Evolutionary conservation across 2,329 filamentous ascomycete species (phyloP).

Genomic region (Diaporthe helianthi): DNA sequence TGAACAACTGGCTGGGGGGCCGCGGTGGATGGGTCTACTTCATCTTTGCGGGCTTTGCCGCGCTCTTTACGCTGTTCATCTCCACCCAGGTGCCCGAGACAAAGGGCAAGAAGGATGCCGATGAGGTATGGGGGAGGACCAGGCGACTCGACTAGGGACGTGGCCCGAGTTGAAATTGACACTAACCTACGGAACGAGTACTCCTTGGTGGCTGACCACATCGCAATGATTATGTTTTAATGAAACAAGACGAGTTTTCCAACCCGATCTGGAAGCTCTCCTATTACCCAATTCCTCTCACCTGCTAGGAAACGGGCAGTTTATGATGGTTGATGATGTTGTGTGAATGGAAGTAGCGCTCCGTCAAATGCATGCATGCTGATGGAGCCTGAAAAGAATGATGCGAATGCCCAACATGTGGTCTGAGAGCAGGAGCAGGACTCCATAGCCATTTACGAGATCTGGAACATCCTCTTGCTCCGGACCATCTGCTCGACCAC

Average conservation of each 20-base stretch:
- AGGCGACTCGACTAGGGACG: slow-evolving; percentile 55
- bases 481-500: slow-evolving; percentile 64
- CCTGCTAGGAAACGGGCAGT: not conserved
- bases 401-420: not conserved
- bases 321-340: not conserved
- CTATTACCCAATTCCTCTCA: not conserved
- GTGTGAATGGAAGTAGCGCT: not conserved
- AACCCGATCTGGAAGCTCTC: not conserved
- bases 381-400: not conserved
- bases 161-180: not conserved
- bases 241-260: not conserved
- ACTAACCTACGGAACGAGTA: not conserved
- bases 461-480: slow-evolving; percentile 49
- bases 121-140: slow-evolving; percentile 88
- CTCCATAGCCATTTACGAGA: not conserved
- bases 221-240: slow-evolving; percentile 1
- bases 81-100: slow-evolving; percentile 82
- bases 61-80: slow-evolving; percentile 75
- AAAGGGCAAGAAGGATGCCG: slow-evolving; percentile 79
- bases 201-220: not conserved
- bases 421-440: not conserved
- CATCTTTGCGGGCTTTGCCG: slow-evolving; percentile 81
- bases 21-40: slow-evolving; percentile 83
- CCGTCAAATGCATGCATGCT: not conserved
- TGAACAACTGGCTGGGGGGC: slow-evolving; percentile 70